A percentile compares a stretch with the other conserved stretches of the same genome.
Conservation (phyloP, 257 asterid genomes). For the Petrea volubilis region DNA sequence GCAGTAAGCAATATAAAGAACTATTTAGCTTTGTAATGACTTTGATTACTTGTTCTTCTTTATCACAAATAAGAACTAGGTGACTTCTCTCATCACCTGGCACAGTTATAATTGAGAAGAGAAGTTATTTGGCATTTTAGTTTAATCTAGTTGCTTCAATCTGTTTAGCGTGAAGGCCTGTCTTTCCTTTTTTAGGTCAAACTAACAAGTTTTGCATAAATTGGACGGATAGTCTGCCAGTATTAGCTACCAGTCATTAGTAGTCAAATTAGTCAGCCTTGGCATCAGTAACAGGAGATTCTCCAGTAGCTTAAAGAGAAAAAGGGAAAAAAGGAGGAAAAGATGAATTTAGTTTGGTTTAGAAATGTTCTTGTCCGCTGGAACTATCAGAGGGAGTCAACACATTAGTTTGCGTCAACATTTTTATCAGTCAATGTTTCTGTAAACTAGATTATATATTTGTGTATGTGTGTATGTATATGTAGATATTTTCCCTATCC, state of each 20-base stretch:
- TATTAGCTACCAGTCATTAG: background rate
- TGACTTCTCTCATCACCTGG: background rate
- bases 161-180: no score
- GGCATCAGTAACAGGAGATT: background rate
- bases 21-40: background rate
- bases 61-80: background rate
- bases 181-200: background rate
- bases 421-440: background rate
- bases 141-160: background rate
- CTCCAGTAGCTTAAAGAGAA: no score
- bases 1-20: background rate
- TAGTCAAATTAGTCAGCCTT: background rate
- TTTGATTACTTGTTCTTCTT: background rate
- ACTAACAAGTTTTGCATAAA: background rate
- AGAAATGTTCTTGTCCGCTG: background rate
- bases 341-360: background rate
- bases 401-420: background rate
- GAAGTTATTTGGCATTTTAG: background rate
- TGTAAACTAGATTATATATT: background rate
- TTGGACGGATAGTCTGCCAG: background rate
- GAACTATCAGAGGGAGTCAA: background rate
- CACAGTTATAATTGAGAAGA: background rate
- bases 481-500: no score
- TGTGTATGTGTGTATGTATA: background rate
- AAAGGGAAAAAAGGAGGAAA: background rate